phyloP scores from a whole-genome alignment of 2,329 filamentous ascomycete species.

The Thielaviopsis ethacetica region DNA sequence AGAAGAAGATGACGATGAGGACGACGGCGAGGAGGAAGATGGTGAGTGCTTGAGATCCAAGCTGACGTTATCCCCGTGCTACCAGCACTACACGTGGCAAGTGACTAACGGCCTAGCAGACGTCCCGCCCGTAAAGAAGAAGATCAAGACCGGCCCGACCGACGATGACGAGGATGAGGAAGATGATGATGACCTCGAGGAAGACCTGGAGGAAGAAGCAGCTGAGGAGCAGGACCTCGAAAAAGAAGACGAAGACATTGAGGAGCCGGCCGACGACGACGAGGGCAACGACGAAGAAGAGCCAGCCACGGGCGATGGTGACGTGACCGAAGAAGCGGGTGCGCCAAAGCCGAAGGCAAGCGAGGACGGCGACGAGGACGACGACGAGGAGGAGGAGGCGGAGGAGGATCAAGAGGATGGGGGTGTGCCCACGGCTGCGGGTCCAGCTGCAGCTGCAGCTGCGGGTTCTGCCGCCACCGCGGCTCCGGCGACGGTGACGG shows the following conservation, averaged over 20 bases:
- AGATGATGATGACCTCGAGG: conserved; percentile 15
- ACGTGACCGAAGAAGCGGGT: background rate
- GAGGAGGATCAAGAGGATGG: background rate
- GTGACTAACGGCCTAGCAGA: conserved; percentile 18
- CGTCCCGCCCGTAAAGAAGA: conserved; percentile 34
- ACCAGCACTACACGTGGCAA: too few relatives aligned
- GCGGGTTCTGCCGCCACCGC: background rate
- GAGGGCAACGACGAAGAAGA: background rate
- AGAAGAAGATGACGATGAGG: conserved; percentile 20
- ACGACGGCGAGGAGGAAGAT: conserved; percentile 17
- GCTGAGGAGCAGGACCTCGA: conserved; percentile 14
- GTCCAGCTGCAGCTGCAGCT: background rate
- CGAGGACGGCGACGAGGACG: too few relatives aligned
- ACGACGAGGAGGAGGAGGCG: too few relatives aligned
- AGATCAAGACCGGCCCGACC: conserved; percentile 29
- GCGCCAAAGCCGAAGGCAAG: background rate
- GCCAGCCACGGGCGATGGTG: background rate
- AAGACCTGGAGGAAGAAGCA: conserved; percentile 15
- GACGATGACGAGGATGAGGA: conserved; percentile 17
- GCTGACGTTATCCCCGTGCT: too few relatives aligned
- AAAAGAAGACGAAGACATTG: background rate
- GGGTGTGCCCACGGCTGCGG: background rate
- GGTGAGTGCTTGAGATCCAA: background rate
- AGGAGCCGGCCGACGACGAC: conserved; percentile 12
- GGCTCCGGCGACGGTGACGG: background rate